These are phyloP conservation scores for Handroanthus guayacan DNA, from an alignment of 257 asterid genomes.

Conservation along the genomic window DNA sequence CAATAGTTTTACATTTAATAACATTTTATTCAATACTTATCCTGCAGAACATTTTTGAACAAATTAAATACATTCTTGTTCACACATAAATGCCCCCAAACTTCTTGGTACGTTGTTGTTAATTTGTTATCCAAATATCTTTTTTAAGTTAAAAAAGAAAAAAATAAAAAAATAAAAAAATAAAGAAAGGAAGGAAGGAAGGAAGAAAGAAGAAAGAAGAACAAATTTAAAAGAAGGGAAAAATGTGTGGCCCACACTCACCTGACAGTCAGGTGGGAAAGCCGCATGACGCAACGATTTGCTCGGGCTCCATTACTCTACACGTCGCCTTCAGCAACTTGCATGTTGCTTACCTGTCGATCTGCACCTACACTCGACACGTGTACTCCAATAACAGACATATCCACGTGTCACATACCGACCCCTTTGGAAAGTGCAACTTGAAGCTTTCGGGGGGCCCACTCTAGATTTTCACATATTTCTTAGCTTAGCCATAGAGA, in stretches of 20 bases:
- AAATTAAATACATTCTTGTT: too few species aligned
- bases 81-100: too few species aligned
- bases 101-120: too few species aligned
- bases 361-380: conserved; percentile 26
- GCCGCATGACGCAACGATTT: neutral
- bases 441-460: conserved; percentile 9
- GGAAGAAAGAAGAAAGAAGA: too few species aligned
- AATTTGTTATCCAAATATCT: too few species aligned
- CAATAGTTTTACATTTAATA: too few species aligned
- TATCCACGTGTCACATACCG: neutral
- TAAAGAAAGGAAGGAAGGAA: neutral
- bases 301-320: conserved; percentile 8
- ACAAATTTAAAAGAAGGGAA: neutral
- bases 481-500: neutral
- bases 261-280: neutral
- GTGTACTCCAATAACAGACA: neutral
- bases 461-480: neutral
- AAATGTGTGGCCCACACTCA: conserved; percentile 18
- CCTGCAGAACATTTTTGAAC: too few species aligned
- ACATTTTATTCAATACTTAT: too few species aligned
- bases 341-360: neutral
- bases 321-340: conserved; percentile 30
- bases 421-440: neutral
- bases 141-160: too few species aligned
- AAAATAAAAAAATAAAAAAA: too few species aligned